phyloP scores from a whole-genome alignment of 176 grass and related monocot species.

The Carex pumila region DNA sequence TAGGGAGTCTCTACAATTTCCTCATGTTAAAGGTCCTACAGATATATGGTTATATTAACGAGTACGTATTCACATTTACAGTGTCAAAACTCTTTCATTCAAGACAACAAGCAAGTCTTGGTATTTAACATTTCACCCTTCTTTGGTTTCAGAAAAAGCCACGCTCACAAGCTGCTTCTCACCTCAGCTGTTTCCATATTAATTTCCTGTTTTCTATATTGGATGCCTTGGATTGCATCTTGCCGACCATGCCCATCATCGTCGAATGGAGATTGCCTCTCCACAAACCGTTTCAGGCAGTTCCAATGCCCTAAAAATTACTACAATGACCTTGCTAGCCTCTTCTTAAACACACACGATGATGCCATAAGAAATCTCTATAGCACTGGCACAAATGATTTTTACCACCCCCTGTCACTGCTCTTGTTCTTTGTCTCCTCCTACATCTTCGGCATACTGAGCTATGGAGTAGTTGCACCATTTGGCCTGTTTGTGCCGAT shows the following conservation, averaged over 20 bases:
- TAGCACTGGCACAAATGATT: conserved; percentile 57
- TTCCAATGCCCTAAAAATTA: conserved; percentile 66
- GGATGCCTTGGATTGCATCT: conserved; percentile 66
- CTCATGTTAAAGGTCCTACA: conserved; percentile 66
- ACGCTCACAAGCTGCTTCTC: conserved; percentile 52
- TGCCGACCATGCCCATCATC: conserved; percentile 57
- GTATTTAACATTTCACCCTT: not conserved
- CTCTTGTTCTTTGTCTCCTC: conserved; percentile 56
- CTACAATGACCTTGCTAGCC: conserved; percentile 90
- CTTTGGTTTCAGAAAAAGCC: conserved; percentile 47
- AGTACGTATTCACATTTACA: conserved; percentile 29
- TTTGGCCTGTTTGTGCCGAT: conserved; percentile 81
- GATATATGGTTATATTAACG: conserved; percentile 56
- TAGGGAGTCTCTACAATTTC: conserved; percentile 83
- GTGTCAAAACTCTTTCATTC: not conserved
- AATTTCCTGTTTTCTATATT: conserved; percentile 51
- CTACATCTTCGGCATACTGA: conserved; percentile 66
- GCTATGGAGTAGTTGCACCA: conserved; percentile 87
- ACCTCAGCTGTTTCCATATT: conserved; percentile 54
- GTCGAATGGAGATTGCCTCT: conserved; percentile 25
- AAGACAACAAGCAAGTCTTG: not conserved
- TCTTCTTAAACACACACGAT: conserved; percentile 88
- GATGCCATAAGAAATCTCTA: conserved; percentile 86
- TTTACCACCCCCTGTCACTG: conserved; percentile 64
- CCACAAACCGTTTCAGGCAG: conserved; percentile 51